Conservation (phyloP, 768 basidiomycete genomes). For the Mycena filopes region DNA sequence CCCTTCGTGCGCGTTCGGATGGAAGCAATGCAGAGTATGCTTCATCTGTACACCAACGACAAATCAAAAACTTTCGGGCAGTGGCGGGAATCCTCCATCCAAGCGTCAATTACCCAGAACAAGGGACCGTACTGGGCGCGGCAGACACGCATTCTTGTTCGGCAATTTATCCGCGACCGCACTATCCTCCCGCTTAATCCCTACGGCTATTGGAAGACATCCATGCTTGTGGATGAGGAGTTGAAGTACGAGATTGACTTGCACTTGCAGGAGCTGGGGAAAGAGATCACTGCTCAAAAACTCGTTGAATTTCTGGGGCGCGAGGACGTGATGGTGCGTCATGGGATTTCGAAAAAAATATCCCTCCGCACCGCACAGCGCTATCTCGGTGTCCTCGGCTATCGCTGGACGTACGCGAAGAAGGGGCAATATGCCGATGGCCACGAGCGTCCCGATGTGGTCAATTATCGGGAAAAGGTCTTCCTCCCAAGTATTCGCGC, state of each 20-base stretch:
- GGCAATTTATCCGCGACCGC: conserved; percentile 18
- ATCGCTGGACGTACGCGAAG: conserved; percentile 26
- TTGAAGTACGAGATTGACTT: conserved; percentile 26
- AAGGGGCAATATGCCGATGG: conserved; percentile 45
- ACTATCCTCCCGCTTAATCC: conserved; percentile 24
- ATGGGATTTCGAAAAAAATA: conserved; percentile 33
- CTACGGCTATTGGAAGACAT: conserved; percentile 26
- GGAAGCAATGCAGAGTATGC: conserved; percentile 13
- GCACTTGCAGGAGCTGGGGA: conserved; percentile 35
- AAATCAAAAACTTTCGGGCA: neutral
- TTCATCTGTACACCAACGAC: conserved; percentile 5
- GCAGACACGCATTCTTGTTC: conserved; percentile 2
- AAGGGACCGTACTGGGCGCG: neutral
- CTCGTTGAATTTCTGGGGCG: conserved; percentile 32
- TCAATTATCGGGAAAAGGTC: conserved; percentile 37
- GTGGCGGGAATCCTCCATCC: conserved; percentile 8
- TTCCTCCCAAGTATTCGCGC: too few species aligned
- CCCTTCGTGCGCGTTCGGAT: conserved; percentile 13
- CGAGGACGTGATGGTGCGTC: conserved; percentile 22
- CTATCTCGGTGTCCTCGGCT: conserved; percentile 40
- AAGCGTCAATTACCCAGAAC: neutral
- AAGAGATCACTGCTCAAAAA: conserved; percentile 37
- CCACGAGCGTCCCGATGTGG: conserved; percentile 44
- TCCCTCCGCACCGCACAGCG: conserved; percentile 35
- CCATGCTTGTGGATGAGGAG: conserved; percentile 35